Evolutionary conservation across 75 land plant genomes (phyloP), one percentile per base, ranked within the genome.

Genomic region (Sequoiadendron giganteum): DNA sequence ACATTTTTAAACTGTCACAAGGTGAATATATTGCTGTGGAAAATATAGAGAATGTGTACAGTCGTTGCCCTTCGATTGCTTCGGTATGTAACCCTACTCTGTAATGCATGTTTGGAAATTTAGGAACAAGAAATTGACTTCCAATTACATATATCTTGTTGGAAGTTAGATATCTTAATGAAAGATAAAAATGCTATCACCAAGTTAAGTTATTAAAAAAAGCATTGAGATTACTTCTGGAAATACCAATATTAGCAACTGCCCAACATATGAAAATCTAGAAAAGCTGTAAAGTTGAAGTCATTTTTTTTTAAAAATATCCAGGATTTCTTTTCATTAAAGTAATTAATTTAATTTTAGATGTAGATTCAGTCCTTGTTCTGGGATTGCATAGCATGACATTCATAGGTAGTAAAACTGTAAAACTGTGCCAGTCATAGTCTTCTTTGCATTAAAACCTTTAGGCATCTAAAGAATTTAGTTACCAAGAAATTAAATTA

Each of bases 1-100:
- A 98, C 75, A 98, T 98, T 42, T 98, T 98, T 81, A 98, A 98
- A 92, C 92, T 98, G 19, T 96, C 99, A 36, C 99, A 98, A 91
- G 99, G 99, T 61, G 99, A 98, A 90, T 98, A 98, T 91, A 90
- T 98, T 89, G 96, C 99, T 18, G 99, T 98, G 47, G 99, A 98
- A 88, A 94, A 87, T 72, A 68, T 98, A 83, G 99, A 98, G 85
- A 96, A 86, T 77, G 90, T 84, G 56, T 98, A 95, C 87, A 88
- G 86, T 0, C 88, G 88, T 56, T 94, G 97, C 87, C 89, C 94
- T 43, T 81, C 95, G 45, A 86, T 95, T 79, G 88, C 97, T 82
- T 87, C 96, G 90, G 99, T 97, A 92, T 13, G 93, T 81, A 52
- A 32, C 81, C 18, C 86, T 82, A 47, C 30, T 49, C 13, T 82